Evolutionary conservation across 169 alveolate species (phyloP).

Genomic region (Hepatocystis sp.): DNA sequence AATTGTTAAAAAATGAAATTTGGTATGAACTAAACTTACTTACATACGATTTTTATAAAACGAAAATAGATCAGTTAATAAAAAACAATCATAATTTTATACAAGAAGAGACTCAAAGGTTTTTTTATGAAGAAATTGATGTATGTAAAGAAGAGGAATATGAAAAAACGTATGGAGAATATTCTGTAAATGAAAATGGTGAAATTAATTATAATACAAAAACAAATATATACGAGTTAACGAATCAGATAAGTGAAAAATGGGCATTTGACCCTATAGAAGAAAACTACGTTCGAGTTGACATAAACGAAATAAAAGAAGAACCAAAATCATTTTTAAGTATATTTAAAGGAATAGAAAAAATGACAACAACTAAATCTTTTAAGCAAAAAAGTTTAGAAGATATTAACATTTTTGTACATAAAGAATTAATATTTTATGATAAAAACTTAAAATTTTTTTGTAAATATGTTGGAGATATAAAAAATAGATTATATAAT

Average conservation of each 20-base stretch:
- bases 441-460: slow-evolving; percentile 34
- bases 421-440: slow-evolving; percentile 70
- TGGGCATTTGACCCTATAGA: background rate
- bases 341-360: slow-evolving; percentile 49
- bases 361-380: slow-evolving; percentile 33
- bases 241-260: slow-evolving; percentile 1
- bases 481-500: slow-evolving; percentile 62
- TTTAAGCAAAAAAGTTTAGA: slow-evolving; percentile 9
- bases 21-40: slow-evolving; percentile 43
- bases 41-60: slow-evolving; percentile 31
- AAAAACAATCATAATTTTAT: slow-evolving; percentile 4
- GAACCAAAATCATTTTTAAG: slow-evolving; percentile 4
- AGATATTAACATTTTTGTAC: slow-evolving; percentile 7
- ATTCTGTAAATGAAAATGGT: background rate
- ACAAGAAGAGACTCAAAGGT: slow-evolving; percentile 1
- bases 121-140: background rate
- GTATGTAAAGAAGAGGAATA: too few relatives aligned
- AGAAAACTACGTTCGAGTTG: background rate
- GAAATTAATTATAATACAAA: background rate
- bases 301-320: slow-evolving; percentile 7
- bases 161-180: too few relatives aligned
- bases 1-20: background rate
- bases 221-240: background rate
- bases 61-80: slow-evolving; percentile 37
- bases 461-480: slow-evolving; percentile 68